Base-by-base conservation (phyloP, 208 protist genomes). In the Trypanosoma avium region DNA sequence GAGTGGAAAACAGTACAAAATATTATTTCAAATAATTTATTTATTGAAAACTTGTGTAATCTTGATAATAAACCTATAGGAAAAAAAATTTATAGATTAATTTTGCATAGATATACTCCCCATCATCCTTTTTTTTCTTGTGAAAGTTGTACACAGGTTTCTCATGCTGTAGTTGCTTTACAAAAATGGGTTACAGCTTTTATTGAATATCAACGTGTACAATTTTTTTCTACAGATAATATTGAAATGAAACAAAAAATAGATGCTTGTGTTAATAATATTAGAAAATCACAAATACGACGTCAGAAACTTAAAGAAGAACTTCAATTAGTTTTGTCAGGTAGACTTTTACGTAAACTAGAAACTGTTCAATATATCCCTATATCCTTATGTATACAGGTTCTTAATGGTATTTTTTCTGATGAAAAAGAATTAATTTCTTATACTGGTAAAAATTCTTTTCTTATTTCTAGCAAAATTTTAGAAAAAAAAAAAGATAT, bases 121-220 rank as follows among this genome's bases (percentile, higher is more conserved):
- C 42, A 47, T 29, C 47, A 47, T 29, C 47, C 52, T 6, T 53
- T 66, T 7, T 77, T 77, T 40, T 61, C 22, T 47, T 61, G 33
- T 47, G 52, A 70, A 49, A 55, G 22, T 30, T 61, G 46, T 45
- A 40, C 15, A 32, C 30, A 63, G 33, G 65, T 71, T 15, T 72
- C 76, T 30, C 69, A 47, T n/a, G 33, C 27, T 12, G 22, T 82
- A 21, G 65, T 55, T 30, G 45, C 70, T 4, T 48, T 86, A 52
- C 68, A 86, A 54, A 77, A 87, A 32, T 87, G 76, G 76, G 56
- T 87, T 43, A 81, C 77, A 9, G 73, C 81, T n/a, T 68, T 78
- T n/a, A 64, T 83, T 46, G 77, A 83, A 32, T 77, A 74, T 55
- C 77, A 87, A 38, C 55, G 66, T 4, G 56, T 65, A 3, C 65